Evolutionary conservation across 1,284 basidiomycete species (phyloP).

Genomic region (Cryptococcus depauperatus): DNA sequence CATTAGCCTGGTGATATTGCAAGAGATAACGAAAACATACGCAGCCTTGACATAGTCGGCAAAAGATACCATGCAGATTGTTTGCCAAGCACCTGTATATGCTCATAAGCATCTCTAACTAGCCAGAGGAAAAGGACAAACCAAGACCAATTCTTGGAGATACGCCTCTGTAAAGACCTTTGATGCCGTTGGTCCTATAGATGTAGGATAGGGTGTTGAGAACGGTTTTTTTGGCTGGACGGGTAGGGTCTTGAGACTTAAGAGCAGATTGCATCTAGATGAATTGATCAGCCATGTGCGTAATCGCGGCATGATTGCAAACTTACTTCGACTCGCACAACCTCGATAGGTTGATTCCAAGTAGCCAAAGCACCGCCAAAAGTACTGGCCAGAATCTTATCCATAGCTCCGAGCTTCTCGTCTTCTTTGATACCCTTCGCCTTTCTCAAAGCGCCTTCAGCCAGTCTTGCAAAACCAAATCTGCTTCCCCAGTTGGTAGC

Average conservation of each 20-base stretch:
- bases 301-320: neutral
- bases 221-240: constrained; percentile 82
- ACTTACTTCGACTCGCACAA: constrained; percentile 43
- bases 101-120: neutral
- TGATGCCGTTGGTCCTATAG: constrained; percentile 93
- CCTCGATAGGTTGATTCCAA: constrained; percentile 99
- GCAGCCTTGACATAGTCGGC: constrained; percentile 88
- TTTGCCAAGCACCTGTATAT: constrained; percentile 43
- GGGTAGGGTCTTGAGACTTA: constrained; percentile 64
- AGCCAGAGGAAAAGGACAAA: constrained; percentile 2
- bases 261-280: constrained; percentile 95
- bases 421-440: constrained; percentile 54
- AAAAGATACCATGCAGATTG: constrained; percentile 91
- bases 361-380: constrained; percentile 91
- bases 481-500: constrained; percentile 99
- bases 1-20: too few relatives aligned
- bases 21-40: too few relatives aligned
- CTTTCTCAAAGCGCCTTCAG: constrained; percentile 72
- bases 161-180: constrained; percentile 94
- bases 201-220: constrained; percentile 83
- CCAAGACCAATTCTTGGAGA: constrained; percentile 93
- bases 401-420: constrained; percentile 65
- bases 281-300: too few relatives aligned
- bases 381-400: constrained; percentile 85
- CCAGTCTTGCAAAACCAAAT: constrained; percentile 95